These are phyloP conservation scores for Pichia sp. DNA, from an alignment of 1,139 yeast genomes.

Conservation along the genomic window DNA sequence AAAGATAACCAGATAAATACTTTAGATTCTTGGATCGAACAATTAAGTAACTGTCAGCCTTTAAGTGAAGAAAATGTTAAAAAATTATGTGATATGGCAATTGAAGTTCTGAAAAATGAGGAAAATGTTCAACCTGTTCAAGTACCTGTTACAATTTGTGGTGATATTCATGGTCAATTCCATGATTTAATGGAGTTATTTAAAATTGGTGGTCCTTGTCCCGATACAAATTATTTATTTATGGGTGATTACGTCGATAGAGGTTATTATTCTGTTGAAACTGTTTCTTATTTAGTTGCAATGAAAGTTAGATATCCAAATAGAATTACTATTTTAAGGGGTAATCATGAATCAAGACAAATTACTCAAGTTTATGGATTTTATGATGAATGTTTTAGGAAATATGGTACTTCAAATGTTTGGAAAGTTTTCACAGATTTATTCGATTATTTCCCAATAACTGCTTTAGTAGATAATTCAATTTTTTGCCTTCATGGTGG, in stretches of 20 bases:
- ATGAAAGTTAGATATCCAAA: slow-evolving; percentile 91
- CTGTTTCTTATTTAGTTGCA: slow-evolving; percentile 68
- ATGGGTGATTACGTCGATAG: slow-evolving; percentile 95
- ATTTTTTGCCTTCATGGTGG: slow-evolving; percentile 96
- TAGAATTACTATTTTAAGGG: slow-evolving; percentile 86
- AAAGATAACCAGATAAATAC: slow-evolving; percentile 49
- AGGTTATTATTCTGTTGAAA: slow-evolving; percentile 92
- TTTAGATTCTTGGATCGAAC: slow-evolving; percentile 84
- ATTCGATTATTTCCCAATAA: slow-evolving; percentile 89
- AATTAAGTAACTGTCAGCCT: slow-evolving; percentile 70
- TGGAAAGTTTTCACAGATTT: slow-evolving; percentile 71
- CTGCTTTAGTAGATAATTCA: slow-evolving; percentile 70
- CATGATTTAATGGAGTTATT: slow-evolving; percentile 89
- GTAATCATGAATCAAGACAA: slow-evolving; percentile 95
- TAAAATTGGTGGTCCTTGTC: slow-evolving; percentile 85
- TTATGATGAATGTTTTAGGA: slow-evolving; percentile 93
- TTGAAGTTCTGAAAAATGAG: slow-evolving; percentile 83
- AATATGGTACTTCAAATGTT: slow-evolving; percentile 91
- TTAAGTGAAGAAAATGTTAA: slow-evolving; percentile 77
- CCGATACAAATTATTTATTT: slow-evolving; percentile 71
- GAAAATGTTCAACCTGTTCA: slow-evolving; percentile 91
- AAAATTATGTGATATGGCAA: slow-evolving; percentile 80
- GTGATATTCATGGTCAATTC: slow-evolving; percentile 96
- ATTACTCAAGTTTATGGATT: slow-evolving; percentile 97
- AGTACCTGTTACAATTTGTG: slow-evolving; percentile 97